Evolutionary conservation across 148 eudicot genomes (phyloP).

Genomic region (Mesembryanthemum crystallinum): DNA sequence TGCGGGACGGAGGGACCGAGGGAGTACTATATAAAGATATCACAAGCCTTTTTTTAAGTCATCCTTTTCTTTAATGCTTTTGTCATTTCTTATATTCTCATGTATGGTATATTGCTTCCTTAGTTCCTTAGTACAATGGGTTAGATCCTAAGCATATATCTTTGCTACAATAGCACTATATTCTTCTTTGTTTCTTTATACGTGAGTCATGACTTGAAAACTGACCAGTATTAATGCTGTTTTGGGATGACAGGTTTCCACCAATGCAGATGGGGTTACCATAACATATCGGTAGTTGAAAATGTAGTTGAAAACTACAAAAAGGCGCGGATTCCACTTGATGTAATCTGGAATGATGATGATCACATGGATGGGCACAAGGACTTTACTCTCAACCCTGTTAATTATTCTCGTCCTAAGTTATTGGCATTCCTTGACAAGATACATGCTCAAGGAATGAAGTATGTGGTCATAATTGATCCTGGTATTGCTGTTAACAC

Average conservation of each 20-base stretch:
- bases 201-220: background rate
- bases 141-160: background rate
- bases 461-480: constrained; percentile 83
- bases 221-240: background rate
- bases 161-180: background rate
- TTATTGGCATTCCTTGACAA: constrained; percentile 65
- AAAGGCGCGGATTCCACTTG: constrained; percentile 87
- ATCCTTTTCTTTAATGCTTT: background rate
- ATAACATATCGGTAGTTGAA: constrained; percentile 75
- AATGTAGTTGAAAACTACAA: constrained; percentile 78
- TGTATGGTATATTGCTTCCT: background rate
- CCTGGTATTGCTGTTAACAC: constrained; percentile 85
- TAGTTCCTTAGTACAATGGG: background rate
- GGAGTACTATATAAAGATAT: too few species aligned
- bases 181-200: background rate
- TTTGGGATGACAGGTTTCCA: constrained; percentile 67
- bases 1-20: too few species aligned
- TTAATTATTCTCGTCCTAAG: constrained; percentile 60
- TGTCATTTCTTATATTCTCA: too few species aligned
- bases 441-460: constrained; percentile 86
- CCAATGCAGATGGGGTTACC: constrained; percentile 99
- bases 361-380: constrained; percentile 95
- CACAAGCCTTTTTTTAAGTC: background rate
- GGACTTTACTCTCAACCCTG: constrained; percentile 88
- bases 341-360: constrained; percentile 97